A percentile compares a stretch with the other conserved stretches of the same genome.
These are phyloP conservation scores for Tetrahymena borealis DNA, from an alignment of 73 alveolate genomes.

Conservation along the genomic window DNA sequence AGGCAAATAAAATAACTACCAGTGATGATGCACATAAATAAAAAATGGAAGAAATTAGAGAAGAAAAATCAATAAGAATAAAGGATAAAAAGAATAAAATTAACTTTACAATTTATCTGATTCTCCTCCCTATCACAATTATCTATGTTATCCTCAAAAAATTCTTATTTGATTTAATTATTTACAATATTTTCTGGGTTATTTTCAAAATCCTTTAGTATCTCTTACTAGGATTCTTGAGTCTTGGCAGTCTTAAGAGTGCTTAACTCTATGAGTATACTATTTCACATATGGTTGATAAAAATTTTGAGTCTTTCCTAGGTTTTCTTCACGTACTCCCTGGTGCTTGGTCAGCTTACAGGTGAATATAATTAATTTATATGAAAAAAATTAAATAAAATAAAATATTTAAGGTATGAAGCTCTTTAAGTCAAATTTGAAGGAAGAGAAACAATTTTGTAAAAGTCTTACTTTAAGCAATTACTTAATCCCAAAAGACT, in stretches of 20 bases:
- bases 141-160: not conserved
- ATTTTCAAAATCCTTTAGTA: not conserved
- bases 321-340: conserved; percentile 53
- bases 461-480: conserved; percentile 18
- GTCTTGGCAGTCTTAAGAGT: not conserved
- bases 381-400: not conserved
- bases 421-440: not conserved
- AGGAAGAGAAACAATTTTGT: not conserved
- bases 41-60: not conserved
- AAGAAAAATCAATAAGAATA: not conserved
- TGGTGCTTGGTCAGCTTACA: conserved; percentile 51
- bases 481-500: conserved; percentile 12
- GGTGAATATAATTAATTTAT: not conserved
- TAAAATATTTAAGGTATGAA: not conserved
- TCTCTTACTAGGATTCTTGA: not conserved
- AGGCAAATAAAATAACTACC: not conserved
- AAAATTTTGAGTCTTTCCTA: conserved; percentile 41
- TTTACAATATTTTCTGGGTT: not conserved
- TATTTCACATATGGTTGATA: conserved; percentile 44
- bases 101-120: not conserved
- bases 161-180: not conserved
- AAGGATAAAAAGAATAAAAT: not conserved
- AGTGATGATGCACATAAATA: not conserved
- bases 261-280: conserved; percentile 28
- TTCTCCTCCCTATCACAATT: not conserved